These are phyloP conservation scores for Pseudocercospora macadamiae DNA, from an alignment of 2,329 filamentous ascomycete species.

Conservation along the genomic window DNA sequence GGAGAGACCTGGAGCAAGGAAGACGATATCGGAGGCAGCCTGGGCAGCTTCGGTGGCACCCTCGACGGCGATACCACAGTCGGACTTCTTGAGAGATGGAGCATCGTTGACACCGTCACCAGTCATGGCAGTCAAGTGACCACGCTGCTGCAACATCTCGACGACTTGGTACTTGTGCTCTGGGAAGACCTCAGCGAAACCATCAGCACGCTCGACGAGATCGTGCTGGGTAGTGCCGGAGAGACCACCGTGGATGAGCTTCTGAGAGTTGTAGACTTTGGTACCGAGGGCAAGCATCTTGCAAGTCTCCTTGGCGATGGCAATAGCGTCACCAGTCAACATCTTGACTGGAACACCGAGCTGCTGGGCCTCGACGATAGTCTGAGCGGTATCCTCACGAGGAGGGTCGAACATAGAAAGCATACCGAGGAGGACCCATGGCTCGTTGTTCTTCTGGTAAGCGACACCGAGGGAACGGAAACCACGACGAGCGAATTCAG, in stretches of 20 bases:
- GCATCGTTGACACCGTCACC: constrained; percentile 76
- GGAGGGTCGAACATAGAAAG: constrained; percentile 81
- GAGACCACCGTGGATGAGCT: constrained; percentile 75
- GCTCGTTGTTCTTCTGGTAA: constrained; percentile 74
- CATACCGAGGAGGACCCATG: constrained; percentile 74
- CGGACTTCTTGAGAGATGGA: constrained; percentile 73
- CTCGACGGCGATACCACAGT: constrained; percentile 74
- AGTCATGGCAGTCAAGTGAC: constrained; percentile 75
- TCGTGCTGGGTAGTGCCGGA: constrained; percentile 74
- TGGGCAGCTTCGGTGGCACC: constrained; percentile 73
- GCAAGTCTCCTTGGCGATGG: constrained; percentile 80
- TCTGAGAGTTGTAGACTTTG: constrained; percentile 80
- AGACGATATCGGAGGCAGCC: constrained; percentile 73
- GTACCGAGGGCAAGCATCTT: constrained; percentile 79
- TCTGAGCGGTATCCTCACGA: constrained; percentile 77
- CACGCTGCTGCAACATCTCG: constrained; percentile 74
- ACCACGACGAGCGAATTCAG: constrained; percentile 76
- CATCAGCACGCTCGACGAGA: constrained; percentile 73
- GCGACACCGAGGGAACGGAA: constrained; percentile 81
- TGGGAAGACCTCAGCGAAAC: constrained; percentile 74
- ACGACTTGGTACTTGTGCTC: constrained; percentile 78
- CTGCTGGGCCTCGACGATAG: constrained; percentile 74
- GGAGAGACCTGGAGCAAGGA: constrained; percentile 71
- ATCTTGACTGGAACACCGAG: constrained; percentile 80
- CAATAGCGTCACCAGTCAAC: constrained; percentile 79